Base-by-base conservation (phyloP, 768 basidiomycete species). In the Trametes cubensis region DNA sequence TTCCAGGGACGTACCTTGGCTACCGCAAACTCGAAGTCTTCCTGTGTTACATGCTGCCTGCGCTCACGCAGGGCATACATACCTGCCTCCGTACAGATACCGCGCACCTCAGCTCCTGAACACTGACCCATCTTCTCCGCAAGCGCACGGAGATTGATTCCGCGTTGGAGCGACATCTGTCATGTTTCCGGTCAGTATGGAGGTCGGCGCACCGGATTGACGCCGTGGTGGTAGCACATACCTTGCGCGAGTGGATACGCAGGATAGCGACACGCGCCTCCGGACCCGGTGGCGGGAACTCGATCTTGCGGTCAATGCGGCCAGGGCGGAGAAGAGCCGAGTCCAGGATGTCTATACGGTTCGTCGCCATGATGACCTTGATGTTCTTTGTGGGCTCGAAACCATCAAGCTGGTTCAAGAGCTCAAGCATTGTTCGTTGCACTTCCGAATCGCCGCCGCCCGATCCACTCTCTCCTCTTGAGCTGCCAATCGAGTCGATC, bases 101-200 rank as follows among this genome's bases (percentile, higher is more conserved):
- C 96, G 17, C 96, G 84, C 17, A 98, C 96, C 74, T 99, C 96
- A 1, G 96, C 96, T 67, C 96, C 96, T 1, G 94, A 96, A 73
- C 96, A 98, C 71, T 97, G 94, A 0, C 96, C 96, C 96, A 98
- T 99, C 83, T 99, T 98, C 75, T 98, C 96, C 0, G 96, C 96
- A 2, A 99, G 81, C 2, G 89, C 88, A 17, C 94, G 90, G n/a
- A 98, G 83, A 77, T 99, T 95, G 76, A 99, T 99, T 2, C 95
- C 95, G 61, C 96, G 85, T 77, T 98, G 96, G 30, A 98, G 80
- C 1, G 94, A 98, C 96, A 98, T 99, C 92, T 94, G 65, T 1
- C 18, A 40, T 58, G 17, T 20, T 8, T 13, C 13, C 4, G 13
- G 39, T 30, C 18, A 49, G 58, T 5, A 34, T 20, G 40, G 21